These are phyloP conservation scores for Beauveria australis DNA, from an alignment of 2,329 filamentous ascomycete species.

Conservation along the genomic window DNA sequence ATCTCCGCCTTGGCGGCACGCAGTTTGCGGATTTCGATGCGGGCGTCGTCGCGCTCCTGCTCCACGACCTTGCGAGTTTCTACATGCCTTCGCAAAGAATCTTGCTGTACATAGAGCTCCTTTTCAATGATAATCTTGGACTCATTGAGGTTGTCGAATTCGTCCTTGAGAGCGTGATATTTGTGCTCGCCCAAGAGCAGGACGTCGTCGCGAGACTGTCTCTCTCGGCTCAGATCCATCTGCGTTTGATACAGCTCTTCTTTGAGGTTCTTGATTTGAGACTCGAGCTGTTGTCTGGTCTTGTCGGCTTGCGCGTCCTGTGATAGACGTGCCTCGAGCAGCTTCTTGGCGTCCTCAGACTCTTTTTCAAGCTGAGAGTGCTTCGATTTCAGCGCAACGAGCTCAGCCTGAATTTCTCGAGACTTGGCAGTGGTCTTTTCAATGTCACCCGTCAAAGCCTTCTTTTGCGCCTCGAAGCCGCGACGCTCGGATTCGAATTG, in stretches of 20 bases:
- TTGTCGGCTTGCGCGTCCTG: constrained; percentile 81
- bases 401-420: constrained; percentile 78
- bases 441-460: constrained; percentile 62
- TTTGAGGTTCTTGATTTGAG: constrained; percentile 83
- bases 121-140: constrained; percentile 97
- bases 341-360: constrained; percentile 74
- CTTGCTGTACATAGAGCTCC: constrained; percentile 92
- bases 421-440: constrained; percentile 69
- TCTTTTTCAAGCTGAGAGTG: constrained; percentile 81
- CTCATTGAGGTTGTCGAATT: constrained; percentile 81
- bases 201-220: constrained; percentile 90
- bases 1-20: constrained; percentile 76
- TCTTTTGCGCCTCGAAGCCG: constrained; percentile 71
- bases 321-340: constrained; percentile 80
- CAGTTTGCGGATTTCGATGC: constrained; percentile 73
- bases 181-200: constrained; percentile 86
- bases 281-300: constrained; percentile 73
- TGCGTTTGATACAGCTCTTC: constrained; percentile 76
- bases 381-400: constrained; percentile 78
- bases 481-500: constrained; percentile 75
- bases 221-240: constrained; percentile 80
- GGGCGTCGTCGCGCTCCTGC: constrained; percentile 80
- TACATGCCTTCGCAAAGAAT: constrained; percentile 76
- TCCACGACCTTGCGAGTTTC: constrained; percentile 75
- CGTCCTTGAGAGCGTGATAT: constrained; percentile 69